Evolutionary conservation across 2,329 filamentous ascomycete genomes (phyloP).

Genomic region (Fonsecaea erecta): DNA sequence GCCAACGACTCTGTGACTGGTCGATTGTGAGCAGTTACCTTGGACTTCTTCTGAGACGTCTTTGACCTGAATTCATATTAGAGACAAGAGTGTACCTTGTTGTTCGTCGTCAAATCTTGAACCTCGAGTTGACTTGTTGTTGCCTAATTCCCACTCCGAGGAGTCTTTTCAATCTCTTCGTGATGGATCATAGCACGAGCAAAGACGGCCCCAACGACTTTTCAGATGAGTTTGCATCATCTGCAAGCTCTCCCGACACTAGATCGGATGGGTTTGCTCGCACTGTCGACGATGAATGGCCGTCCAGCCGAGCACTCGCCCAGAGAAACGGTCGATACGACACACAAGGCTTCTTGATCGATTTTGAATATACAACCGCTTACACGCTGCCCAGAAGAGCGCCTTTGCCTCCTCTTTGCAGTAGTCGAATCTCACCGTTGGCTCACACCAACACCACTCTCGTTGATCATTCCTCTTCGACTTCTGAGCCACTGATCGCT

Average conservation of each 20-base stretch:
- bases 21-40: neutral
- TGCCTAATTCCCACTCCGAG: neutral
- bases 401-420: neutral
- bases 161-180: neutral
- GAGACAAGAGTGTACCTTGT: neutral
- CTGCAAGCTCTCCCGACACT: neutral
- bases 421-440: neutral
- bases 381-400: slow-evolving; percentile 9
- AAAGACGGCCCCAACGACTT: neutral
- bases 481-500: neutral
- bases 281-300: slow-evolving; percentile 7
- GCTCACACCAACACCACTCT: neutral
- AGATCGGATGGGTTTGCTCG: neutral
- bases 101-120: neutral
- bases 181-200: neutral
- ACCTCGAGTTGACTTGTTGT: neutral
- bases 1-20: neutral
- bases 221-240: neutral
- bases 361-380: slow-evolving; percentile 6
- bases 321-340: neutral
- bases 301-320: neutral
- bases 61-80: neutral
- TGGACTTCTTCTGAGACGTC: neutral
- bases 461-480: neutral
- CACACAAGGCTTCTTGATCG: slow-evolving; percentile 8